Conservation (phyloP, 768 basidiomycete genomes). For the Termitomyces sp. region DNA sequence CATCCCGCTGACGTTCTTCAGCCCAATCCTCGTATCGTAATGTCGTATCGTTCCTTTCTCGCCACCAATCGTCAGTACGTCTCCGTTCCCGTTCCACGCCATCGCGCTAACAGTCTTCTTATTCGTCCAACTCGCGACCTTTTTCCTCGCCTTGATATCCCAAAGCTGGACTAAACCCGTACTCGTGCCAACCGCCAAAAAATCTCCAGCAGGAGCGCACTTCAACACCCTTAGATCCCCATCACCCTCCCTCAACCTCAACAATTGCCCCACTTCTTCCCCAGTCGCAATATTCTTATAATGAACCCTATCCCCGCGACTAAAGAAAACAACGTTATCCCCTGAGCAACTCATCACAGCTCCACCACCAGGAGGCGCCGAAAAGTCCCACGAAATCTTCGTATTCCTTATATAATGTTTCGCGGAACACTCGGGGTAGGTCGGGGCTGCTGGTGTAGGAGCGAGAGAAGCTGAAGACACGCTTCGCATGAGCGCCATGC, state of each 20-base stretch:
- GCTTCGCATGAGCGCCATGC: slow-evolving; percentile 29
- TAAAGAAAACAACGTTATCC: slow-evolving; percentile 44
- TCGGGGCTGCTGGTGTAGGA: slow-evolving; percentile 17
- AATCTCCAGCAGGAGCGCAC: slow-evolving; percentile 16
- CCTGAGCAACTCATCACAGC: slow-evolving; percentile 40
- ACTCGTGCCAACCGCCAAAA: slow-evolving; percentile 60
- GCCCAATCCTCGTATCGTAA: slow-evolving; percentile 15
- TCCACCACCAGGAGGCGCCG: not conserved
- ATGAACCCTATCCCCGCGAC: slow-evolving; percentile 52
- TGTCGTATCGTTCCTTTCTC: slow-evolving; percentile 70
- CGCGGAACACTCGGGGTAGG: slow-evolving; percentile 32
- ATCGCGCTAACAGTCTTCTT: slow-evolving; percentile 52
- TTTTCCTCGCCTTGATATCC: slow-evolving; percentile 59
- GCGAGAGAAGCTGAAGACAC: slow-evolving; percentile 28
- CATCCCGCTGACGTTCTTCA: slow-evolving; percentile 29
- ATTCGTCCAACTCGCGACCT: slow-evolving; percentile 51
- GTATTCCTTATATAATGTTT: slow-evolving; percentile 27
- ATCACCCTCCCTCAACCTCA: slow-evolving; percentile 42
- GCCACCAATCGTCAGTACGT: slow-evolving; percentile 63
- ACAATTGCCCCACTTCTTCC: slow-evolving; percentile 47
- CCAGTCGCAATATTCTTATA: slow-evolving; percentile 40
- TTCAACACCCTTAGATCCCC: slow-evolving; percentile 42
- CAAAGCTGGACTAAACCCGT: slow-evolving; percentile 69
- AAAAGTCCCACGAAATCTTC: slow-evolving; percentile 1
- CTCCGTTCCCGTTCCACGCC: slow-evolving; percentile 60